Evolutionary conservation across 352 stramenopile genomes (phyloP), one percentile per base, ranked within the genome.

Genomic region (Phytopythium chamaehyphon): DNA sequence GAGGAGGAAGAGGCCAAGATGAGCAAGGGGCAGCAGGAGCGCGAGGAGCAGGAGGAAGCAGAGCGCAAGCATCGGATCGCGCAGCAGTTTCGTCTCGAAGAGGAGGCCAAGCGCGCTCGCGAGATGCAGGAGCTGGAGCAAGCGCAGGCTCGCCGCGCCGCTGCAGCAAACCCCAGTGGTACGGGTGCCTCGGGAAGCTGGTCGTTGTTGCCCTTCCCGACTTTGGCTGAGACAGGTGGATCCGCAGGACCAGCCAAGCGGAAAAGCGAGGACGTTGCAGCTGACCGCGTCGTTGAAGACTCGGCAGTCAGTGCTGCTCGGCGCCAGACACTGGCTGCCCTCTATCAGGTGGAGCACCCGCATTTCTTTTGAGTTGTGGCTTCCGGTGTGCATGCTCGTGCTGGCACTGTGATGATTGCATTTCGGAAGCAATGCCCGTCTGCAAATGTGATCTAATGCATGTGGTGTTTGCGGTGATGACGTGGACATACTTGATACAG

Each of bases 301-400:
- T 62, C 71, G 12, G 72, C 82, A 26, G 43, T 88, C 48, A 73
- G 69, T 12, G 59, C 56, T 19, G 60, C 72, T n/a, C 79, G 76
- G 35, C 70, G 66, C 16, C 72, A 86, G 55, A 76, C 79, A 9
- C 79, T 90, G 8, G 66, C 72, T 24, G 55, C 74, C 15, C 64
- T 90, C 40, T 88, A 88, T 68, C 53, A 90, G 79, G 79, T 90
- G 57, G 71, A 86, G 47, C 69, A 86, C 65, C 64, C 72, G 49
- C 61, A 57, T 57, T 72, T 71, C 18, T 77, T 77, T 33, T 73
- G 51, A 48, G 37, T 42, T 33, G 28, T 5, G 28, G 9, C 28
- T 33, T 5, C 28, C 28, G 28, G 5, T 33, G 9, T 33, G 28
- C 5, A 33, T 33, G 28, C 9, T 33, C 28, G 28, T 33, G 28